Percentiles rank a stretch among this genome's conserved stretches.
Conservation (phyloP, 1,139 yeast species). For the Zygosaccharomyces pseudobailii region DNA sequence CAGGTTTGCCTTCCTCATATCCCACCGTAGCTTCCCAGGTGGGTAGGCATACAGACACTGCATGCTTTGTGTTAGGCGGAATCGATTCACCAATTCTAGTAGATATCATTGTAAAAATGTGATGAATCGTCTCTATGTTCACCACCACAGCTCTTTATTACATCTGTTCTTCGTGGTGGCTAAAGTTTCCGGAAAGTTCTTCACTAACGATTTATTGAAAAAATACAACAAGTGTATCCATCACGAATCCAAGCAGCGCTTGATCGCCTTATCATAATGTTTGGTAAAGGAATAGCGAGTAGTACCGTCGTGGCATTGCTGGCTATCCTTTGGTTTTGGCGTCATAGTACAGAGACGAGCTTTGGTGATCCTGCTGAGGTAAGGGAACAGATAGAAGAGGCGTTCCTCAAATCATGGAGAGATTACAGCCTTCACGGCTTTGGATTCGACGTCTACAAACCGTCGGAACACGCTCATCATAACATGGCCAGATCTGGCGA, state of each 20-base stretch:
- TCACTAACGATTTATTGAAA: neutral
- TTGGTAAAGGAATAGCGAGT: slow-evolving; percentile 4
- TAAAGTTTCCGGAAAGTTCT: neutral
- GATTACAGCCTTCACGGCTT: slow-evolving; percentile 75
- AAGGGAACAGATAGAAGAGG: slow-evolving; percentile 33
- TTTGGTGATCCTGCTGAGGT: slow-evolving; percentile 4
- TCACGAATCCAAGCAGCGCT: neutral
- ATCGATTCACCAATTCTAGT: slow-evolving; percentile 66
- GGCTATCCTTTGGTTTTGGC: slow-evolving; percentile 4
- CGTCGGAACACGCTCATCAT: slow-evolving; percentile 55
- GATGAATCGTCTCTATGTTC: neutral
- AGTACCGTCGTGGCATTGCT: slow-evolving; percentile 3
- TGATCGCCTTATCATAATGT: neutral
- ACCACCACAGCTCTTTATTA: neutral
- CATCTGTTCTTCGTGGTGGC: neutral
- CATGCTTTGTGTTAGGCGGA: slow-evolving; percentile 85
- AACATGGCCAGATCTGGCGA: slow-evolving; percentile 61
- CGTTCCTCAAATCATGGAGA: slow-evolving; percentile 73
- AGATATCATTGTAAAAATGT: slow-evolving; percentile 4
- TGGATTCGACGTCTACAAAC: slow-evolving; percentile 71
- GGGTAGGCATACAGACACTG: slow-evolving; percentile 89
- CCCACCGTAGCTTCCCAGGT: slow-evolving; percentile 88
- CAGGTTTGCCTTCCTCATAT: slow-evolving; percentile 82
- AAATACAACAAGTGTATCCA: neutral
- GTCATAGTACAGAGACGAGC: neutral